phyloP scores from a whole-genome alignment of 2,329 filamentous ascomycete genomes.

The Diaporthe humulicola region DNA sequence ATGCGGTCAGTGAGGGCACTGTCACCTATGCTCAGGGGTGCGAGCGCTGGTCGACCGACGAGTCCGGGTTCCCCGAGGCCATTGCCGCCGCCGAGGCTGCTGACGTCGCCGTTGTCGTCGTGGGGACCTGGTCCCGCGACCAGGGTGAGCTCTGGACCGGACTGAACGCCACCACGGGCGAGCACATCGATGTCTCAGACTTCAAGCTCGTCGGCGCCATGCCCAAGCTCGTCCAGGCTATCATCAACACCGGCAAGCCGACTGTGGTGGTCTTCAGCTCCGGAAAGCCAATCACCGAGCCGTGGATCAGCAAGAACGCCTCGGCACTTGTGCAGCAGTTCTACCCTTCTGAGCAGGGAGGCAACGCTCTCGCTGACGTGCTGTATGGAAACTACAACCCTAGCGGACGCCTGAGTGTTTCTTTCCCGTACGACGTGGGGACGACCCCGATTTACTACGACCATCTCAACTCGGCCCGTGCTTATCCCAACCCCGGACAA shows the following conservation, averaged over 20 bases:
- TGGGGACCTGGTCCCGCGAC: conserved; percentile 82
- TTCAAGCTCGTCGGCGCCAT: conserved; percentile 79
- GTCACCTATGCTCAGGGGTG: conserved; percentile 79
- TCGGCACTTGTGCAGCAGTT: conserved; percentile 80
- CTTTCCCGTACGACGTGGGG: conserved; percentile 76
- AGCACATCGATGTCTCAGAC: conserved; percentile 76
- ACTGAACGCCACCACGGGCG: conserved; percentile 80
- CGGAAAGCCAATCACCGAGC: conserved; percentile 80
- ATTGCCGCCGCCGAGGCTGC: conserved; percentile 74
- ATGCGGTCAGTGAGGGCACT: conserved; percentile 68
- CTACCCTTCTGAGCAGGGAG: conserved; percentile 79
- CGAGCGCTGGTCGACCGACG: conserved; percentile 78
- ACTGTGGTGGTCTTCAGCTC: conserved; percentile 77
- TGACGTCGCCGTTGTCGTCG: conserved; percentile 79
- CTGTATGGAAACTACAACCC: conserved; percentile 76
- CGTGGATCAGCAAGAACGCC: conserved; percentile 77
- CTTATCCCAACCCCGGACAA: conserved; percentile 64
- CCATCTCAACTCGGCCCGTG: conserved; percentile 76
- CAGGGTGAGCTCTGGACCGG: conserved; percentile 79
- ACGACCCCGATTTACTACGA: conserved; percentile 80
- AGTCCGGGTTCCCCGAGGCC: conserved; percentile 77
- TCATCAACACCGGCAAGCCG: conserved; percentile 76
- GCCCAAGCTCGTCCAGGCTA: conserved; percentile 73
- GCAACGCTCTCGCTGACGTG: conserved; percentile 75
- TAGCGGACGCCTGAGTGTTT: conserved; percentile 75